phyloP scores from a whole-genome alignment of 805 yeast genomes.

The Candida quercuum region DNA sequence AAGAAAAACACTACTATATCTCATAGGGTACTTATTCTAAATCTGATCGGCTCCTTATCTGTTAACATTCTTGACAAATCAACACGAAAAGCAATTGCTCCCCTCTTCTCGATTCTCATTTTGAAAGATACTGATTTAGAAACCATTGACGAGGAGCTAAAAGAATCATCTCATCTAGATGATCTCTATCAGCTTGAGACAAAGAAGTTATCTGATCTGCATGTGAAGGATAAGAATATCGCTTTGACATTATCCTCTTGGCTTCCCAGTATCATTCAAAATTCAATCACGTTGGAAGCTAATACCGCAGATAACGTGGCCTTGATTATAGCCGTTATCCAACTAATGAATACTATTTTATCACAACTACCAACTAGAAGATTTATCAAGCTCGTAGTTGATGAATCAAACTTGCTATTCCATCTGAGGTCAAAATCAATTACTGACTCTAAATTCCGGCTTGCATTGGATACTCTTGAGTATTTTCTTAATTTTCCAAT shows the following conservation, averaged over 20 bases:
- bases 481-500: slow-evolving; percentile 33
- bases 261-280: not conserved
- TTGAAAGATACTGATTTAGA: slow-evolving; percentile 8
- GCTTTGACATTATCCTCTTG: slow-evolving; percentile 2
- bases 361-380: slow-evolving; percentile 39
- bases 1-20: slow-evolving; percentile 2
- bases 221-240: slow-evolving; percentile 6
- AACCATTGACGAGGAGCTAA: slow-evolving; percentile 1
- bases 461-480: slow-evolving; percentile 11
- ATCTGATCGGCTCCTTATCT: slow-evolving; percentile 3
- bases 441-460: not conserved
- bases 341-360: slow-evolving; percentile 24
- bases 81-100: slow-evolving; percentile 7
- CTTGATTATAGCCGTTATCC: slow-evolving; percentile 8
- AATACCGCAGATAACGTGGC: not conserved
- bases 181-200: slow-evolving; percentile 1
- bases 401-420: slow-evolving; percentile 21
- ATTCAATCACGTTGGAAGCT: not conserved
- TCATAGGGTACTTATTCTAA: slow-evolving; percentile 3
- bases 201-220: not conserved
- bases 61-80: not conserved
- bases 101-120: slow-evolving; percentile 14
- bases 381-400: slow-evolving; percentile 27
- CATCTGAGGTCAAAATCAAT: not conserved
- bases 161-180: slow-evolving; percentile 1